These are phyloP conservation scores for Cercospora sp. DNA, from an alignment of 2,329 filamentous ascomycete genomes.

Conservation along the genomic window DNA sequence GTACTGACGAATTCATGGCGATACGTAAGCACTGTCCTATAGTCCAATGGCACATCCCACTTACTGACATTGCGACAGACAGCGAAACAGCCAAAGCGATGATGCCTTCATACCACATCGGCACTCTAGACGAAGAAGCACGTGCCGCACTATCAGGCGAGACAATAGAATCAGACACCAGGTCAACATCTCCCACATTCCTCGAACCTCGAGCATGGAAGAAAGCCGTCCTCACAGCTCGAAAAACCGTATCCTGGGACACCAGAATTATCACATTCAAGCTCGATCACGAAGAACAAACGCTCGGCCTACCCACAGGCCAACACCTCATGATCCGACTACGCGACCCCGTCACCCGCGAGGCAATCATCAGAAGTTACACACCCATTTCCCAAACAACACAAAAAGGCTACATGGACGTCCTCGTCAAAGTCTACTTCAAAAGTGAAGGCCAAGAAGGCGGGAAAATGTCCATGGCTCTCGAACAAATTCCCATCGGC, in stretches of 20 bases:
- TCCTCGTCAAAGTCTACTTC: slow-evolving; percentile 82
- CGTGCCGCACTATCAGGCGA: slow-evolving; percentile 53
- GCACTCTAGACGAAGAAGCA: slow-evolving; percentile 66
- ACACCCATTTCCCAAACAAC: slow-evolving; percentile 72
- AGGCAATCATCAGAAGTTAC: slow-evolving; percentile 80
- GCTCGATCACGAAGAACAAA: slow-evolving; percentile 69
- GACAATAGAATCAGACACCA: slow-evolving; percentile 44
- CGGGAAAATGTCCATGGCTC: slow-evolving; percentile 78
- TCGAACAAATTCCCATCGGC: slow-evolving; percentile 71
- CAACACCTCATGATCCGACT: slow-evolving; percentile 86
- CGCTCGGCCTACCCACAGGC: slow-evolving; percentile 74
- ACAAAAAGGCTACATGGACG: slow-evolving; percentile 64
- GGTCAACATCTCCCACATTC: slow-evolving; percentile 59
- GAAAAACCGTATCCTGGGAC: slow-evolving; percentile 71
- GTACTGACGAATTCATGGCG: slow-evolving; percentile 83
- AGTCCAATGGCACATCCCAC: neutral
- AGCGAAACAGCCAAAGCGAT: slow-evolving; percentile 89
- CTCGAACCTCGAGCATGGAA: slow-evolving; percentile 71
- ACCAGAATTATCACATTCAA: slow-evolving; percentile 79
- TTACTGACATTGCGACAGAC: slow-evolving; percentile 55
- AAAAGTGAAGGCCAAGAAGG: slow-evolving; percentile 59
- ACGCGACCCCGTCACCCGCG: slow-evolving; percentile 66
- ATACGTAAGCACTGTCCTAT: slow-evolving; percentile 66
- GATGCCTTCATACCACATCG: slow-evolving; percentile 85
- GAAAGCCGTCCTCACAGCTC: slow-evolving; percentile 68